phyloP scores from a whole-genome alignment of 1,284 basidiomycete species.

The Porphyrellus sp. region DNA sequence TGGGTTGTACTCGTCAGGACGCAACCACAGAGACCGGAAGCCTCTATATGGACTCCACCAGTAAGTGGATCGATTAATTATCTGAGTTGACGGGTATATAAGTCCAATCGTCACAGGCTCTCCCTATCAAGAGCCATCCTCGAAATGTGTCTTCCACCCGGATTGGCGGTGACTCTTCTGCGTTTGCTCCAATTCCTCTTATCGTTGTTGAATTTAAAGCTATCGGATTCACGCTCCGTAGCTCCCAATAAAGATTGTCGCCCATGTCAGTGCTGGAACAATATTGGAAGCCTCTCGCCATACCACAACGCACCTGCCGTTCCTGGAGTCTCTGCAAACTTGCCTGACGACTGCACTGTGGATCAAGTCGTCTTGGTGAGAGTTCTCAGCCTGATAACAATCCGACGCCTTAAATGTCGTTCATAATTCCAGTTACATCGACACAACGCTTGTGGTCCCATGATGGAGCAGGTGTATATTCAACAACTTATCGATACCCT shows the following conservation, averaged over 20 bases:
- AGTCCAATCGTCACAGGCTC: no score
- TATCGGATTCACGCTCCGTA: neutral
- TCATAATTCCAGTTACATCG: conserved; percentile 12
- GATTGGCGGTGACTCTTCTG: neutral
- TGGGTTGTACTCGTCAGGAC: no score
- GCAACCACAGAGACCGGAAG: no score
- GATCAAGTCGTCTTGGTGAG: conserved; percentile 41
- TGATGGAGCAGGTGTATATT: conserved; percentile 27
- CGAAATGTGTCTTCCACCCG: conserved; percentile 3
- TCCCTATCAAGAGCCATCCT: no score
- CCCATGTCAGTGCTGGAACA: conserved; percentile 2
- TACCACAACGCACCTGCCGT: conserved; percentile 38
- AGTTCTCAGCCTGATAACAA: neutral
- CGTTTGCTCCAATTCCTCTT: conserved; percentile 15
- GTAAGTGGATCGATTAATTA: no score
- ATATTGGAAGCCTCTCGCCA: conserved; percentile 40
- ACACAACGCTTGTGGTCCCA: conserved; percentile 33
- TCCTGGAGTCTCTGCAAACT: conserved; percentile 31
- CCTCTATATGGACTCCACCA: no score
- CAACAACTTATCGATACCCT: conserved; percentile 38
- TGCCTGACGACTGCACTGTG: conserved; percentile 44
- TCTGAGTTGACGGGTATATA: no score
- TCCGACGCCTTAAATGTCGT: neutral
- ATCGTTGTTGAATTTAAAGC: neutral
- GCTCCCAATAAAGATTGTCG: neutral